These are phyloP conservation scores for Botryotinia narcissicola DNA, from an alignment of 2,329 filamentous ascomycete genomes.

Conservation along the genomic window DNA sequence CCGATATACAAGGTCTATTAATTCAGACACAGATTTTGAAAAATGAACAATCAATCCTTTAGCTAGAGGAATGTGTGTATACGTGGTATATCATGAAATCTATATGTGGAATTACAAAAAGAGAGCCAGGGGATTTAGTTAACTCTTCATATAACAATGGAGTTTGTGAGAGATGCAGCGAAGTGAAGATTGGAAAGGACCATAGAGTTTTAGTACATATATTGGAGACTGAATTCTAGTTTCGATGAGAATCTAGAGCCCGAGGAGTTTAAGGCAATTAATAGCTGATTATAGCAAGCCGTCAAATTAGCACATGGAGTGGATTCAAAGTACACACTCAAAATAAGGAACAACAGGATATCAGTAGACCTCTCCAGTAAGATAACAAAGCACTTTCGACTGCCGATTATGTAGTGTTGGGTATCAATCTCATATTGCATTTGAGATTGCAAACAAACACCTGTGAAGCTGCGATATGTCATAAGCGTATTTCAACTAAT, in stretches of 20 bases:
- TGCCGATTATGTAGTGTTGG: neutral
- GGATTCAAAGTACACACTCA: neutral
- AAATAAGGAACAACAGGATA: neutral
- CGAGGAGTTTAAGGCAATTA: neutral
- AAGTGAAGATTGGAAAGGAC: neutral
- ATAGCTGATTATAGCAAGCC: neutral
- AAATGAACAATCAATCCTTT: too few relatives aligned
- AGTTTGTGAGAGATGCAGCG: rapidly evolving
- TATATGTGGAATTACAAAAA: too few relatives aligned
- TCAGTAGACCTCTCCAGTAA: neutral
- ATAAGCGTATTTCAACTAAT: neutral
- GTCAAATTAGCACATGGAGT: neutral
- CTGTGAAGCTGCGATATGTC: neutral
- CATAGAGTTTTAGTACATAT: rapidly evolving
- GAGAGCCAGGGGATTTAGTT: too few relatives aligned
- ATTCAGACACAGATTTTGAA: too few relatives aligned
- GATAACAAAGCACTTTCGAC: neutral
- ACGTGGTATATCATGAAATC: too few relatives aligned
- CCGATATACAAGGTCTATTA: neutral
- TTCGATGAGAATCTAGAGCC: neutral
- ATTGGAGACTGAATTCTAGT: neutral
- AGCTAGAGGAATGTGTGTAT: neutral
- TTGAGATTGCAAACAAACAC: neutral
- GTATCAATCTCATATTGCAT: neutral
- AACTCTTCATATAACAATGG: too few relatives aligned